Base-by-base conservation (phyloP, 148 eudicot genomes). In the Nyssa sinensis region DNA sequence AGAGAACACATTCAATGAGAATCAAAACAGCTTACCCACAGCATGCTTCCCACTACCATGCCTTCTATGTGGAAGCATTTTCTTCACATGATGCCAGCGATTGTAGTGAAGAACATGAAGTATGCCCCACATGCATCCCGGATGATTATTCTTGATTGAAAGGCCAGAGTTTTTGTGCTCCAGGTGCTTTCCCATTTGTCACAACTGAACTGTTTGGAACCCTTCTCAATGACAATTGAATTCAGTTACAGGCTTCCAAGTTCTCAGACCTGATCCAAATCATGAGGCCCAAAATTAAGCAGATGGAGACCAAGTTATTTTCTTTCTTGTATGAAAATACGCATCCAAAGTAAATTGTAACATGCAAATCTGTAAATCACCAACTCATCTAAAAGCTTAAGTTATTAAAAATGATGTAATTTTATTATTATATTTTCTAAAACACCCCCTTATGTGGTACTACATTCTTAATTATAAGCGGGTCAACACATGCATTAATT, bases 41-140 rank as follows among this genome's bases (percentile, higher is more conserved):
- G 49, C 33, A 30, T 74, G n/a, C n/a, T n/a, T n/a, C n/a, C n/a
- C n/a, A n/a, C n/a, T n/a, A n/a, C n/a, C n/a, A n/a, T n/a, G 84
- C 32, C 85, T 84, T 79, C 69, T 88, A 61, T 81, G 79, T 1
- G 87, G 79, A 19, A 88, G 62, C 21, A 81, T 76, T 82, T 84
- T 91, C 85, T 78, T 86, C 9, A 77, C 87, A 44, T 76, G 74
- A 60, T 77, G 81, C 91, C 95, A 83, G 17, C 80, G 89, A 63
- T 87, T 84, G 66, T 87, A 80, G 77, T 90, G 85, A 39, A 91
- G 79, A 49, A 78, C 79, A 58, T 86, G 83, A 78, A 90, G 81
- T 65, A 91, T 83, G 32, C 86, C 78, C 89, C 86, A 77, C 79
- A 85, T 91, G 67, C 86, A 85, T 66, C 80, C 81, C 14, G 82